Conservation (phyloP, 768 basidiomycete genomes). For the Suillus placidus region DNA sequence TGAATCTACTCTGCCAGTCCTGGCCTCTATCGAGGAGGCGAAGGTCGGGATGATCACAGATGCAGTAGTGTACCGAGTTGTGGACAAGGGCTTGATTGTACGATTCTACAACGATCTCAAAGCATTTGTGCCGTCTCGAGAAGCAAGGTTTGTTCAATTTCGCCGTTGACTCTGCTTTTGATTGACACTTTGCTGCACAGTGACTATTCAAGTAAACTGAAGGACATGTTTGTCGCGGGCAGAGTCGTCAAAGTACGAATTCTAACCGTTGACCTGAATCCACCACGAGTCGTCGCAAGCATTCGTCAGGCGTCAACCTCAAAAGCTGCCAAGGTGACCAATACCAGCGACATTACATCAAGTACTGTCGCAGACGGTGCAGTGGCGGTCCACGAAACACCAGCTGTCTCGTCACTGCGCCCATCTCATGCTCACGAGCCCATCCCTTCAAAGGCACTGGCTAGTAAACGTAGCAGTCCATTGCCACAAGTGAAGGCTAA, state of each 20-base stretch:
- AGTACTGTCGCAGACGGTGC: conserved; percentile 72
- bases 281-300: conserved; percentile 76
- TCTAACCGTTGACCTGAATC: conserved; percentile 58
- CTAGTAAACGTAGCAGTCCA: conserved; percentile 72
- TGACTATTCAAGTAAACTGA: conserved; percentile 67
- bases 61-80: conserved; percentile 82
- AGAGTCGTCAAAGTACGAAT: conserved; percentile 87
- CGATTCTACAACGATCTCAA: conserved; percentile 91
- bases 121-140: conserved; percentile 77
- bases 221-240: conserved; percentile 73
- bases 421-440: conserved; percentile 47
- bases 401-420: conserved; percentile 68
- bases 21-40: conserved; percentile 67
- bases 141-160: conserved; percentile 66
- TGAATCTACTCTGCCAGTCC: conserved; percentile 73
- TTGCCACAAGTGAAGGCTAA: conserved; percentile 61
- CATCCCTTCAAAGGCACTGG: conserved; percentile 85
- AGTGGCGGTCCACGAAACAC: conserved; percentile 85
- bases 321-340: conserved; percentile 48
- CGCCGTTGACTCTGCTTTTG: neutral
- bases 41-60: conserved; percentile 72
- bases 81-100: conserved; percentile 78
- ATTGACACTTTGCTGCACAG: conserved; percentile 3
- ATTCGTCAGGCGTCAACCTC: conserved; percentile 74
- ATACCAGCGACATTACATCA: conserved; percentile 76